Evolutionary conservation across 306 rosid genomes (phyloP), one percentile per base, ranked within the genome.

Genomic region (Sicyos edulis): DNA sequence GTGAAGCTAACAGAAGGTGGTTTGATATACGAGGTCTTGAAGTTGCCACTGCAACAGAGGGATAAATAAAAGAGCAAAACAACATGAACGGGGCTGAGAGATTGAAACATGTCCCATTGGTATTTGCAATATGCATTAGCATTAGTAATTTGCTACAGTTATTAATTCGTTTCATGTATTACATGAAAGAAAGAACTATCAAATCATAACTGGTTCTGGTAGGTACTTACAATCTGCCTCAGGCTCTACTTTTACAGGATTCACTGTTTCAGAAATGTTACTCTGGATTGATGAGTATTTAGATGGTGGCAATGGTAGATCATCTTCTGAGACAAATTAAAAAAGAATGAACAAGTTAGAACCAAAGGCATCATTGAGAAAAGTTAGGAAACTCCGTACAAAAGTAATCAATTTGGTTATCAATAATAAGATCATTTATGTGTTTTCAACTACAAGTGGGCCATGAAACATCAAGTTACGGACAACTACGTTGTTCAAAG

Each of bases 1-100:
- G 92, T 34, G 96, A 93, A 63, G 96, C 92, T 72, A 91, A 81
- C 34, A 88, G 85, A 16, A 90, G 76, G 52, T 82, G 77, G 24
- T 72, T 82, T 47, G 96, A 59, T 74, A 86, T 74, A 57, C 91
- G 80, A 72, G 90, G 88, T 78, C 80, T 83, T 55, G 65, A 17
- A 6, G 74, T 85, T 83, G 83, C 72, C 61, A 69, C 32, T 49
- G 50, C 42, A 78, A 49, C 24, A 71, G 13, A 14, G 54, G 47
- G 58, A 19, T 9, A 16, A 53, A 72, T 56, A 20, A 71, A 44
- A 53, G 4, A 53, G 2, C 17, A 58, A 59, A 58, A 59, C 40
- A 15, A 45, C 2, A 15, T 42, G 44, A 58, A 11, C 19, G 26
- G 17, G 4, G 11, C 45, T 5, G 53, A 21, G 12, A 20, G 20